phyloP scores from a whole-genome alignment of 202 grass and related monocot genomes.

The Digitaria exilis region DNA sequence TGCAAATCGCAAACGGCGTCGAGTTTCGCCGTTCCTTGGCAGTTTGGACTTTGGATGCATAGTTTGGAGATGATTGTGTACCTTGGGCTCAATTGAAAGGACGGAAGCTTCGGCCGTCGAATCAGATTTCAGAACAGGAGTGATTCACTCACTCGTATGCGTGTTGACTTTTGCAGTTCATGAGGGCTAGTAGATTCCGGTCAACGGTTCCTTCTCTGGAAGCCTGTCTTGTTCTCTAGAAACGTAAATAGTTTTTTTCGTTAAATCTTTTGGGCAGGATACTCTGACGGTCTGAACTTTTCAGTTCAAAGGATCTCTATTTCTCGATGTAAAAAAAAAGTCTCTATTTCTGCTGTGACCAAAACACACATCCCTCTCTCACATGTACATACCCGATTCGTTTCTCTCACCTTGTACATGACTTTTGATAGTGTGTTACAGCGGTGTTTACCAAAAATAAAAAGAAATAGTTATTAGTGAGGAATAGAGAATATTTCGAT shows the following conservation, averaged over 20 bases:
- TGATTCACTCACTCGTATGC: not conserved
- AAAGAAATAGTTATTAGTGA: too few relatives aligned
- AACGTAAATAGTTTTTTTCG: not conserved
- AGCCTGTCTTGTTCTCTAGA: not conserved
- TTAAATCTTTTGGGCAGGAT: not conserved
- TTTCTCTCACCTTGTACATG: too few relatives aligned
- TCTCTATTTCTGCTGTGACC: not conserved
- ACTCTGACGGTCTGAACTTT: not conserved
- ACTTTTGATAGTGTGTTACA: too few relatives aligned
- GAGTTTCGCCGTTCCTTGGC: slow-evolving; percentile 29
- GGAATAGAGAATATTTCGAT: too few relatives aligned
- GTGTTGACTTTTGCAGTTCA: slow-evolving; percentile 19
- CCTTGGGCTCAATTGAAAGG: not conserved
- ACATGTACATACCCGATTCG: too few relatives aligned
- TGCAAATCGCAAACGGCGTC: slow-evolving; percentile 28
- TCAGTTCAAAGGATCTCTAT: not conserved
- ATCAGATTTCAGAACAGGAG: not conserved
- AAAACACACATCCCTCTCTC: too few relatives aligned
- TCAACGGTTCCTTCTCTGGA: slow-evolving; percentile 7
- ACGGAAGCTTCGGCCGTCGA: slow-evolving; percentile 5
- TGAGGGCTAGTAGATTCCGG: not conserved
- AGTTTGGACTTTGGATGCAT: not conserved
- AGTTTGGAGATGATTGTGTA: not conserved
- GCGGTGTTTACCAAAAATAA: too few relatives aligned
- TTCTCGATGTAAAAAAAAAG: too few relatives aligned